Evolutionary conservation across 768 basidiomycete genomes (phyloP).

Genomic region (Mycena vulgaris): DNA sequence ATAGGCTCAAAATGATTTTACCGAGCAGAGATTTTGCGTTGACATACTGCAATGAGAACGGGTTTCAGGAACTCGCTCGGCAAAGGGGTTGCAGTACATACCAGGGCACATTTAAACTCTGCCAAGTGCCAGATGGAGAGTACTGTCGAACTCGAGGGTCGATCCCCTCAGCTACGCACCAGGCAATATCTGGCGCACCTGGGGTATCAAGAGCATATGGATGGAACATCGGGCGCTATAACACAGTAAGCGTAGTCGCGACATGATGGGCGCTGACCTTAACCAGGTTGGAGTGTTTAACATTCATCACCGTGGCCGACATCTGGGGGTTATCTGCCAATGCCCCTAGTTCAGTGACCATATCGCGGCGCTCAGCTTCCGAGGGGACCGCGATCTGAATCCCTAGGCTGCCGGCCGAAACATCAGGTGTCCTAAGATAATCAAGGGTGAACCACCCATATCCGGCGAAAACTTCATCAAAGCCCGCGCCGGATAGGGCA

Average conservation of each 20-base stretch:
- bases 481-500: conserved; percentile 28
- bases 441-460: conserved; percentile 28
- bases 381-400: conserved; percentile 18
- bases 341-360: neutral
- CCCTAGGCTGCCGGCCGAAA: conserved; percentile 13
- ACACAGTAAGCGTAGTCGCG: neutral
- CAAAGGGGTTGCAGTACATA: neutral
- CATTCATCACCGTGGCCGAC: neutral
- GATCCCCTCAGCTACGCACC: conserved; percentile 18
- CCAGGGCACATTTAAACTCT: conserved; percentile 26
- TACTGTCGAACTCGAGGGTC: neutral
- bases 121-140: conserved; percentile 24
- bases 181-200: neutral
- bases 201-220: neutral
- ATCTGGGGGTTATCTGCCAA: neutral
- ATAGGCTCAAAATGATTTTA: conserved; percentile 6
- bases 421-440: conserved; percentile 22
- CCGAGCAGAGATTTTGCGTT: conserved; percentile 26
- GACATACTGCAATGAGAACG: conserved; percentile 18
- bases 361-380: conserved; percentile 2
- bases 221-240: neutral
- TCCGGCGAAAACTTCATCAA: conserved; percentile 31
- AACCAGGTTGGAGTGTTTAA: neutral
- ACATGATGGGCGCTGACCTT: neutral
- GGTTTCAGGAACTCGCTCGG: neutral